Conservation (phyloP, 495 filamentous ascomycete genomes). For the Rusavskia elegans region DNA sequence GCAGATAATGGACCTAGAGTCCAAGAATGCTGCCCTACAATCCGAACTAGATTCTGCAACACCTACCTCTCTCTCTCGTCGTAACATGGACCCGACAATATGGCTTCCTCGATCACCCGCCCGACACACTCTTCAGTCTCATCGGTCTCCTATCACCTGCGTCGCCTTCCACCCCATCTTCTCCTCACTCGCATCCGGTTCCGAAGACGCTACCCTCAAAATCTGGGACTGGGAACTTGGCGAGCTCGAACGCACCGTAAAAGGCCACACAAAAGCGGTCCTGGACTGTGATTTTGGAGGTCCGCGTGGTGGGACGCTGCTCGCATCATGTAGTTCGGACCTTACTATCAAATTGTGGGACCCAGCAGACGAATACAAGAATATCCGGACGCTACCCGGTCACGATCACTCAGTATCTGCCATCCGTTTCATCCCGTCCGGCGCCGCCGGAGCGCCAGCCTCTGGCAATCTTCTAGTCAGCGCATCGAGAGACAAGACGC, state of each 20-base stretch:
- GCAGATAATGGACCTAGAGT: slow-evolving; percentile 91
- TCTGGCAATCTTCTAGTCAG: slow-evolving; percentile 60
- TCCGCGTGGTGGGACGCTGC: slow-evolving; percentile 65
- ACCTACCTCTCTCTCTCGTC: slow-evolving; percentile 61
- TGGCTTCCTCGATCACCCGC: slow-evolving; percentile 78
- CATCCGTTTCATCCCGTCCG: slow-evolving; percentile 77
- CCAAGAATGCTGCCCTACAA: slow-evolving; percentile 52
- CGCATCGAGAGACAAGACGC: slow-evolving; percentile 65
- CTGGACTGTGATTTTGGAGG: slow-evolving; percentile 86
- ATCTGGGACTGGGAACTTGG: slow-evolving; percentile 98
- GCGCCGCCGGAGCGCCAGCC: slow-evolving; percentile 30
- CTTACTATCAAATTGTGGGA: slow-evolving; percentile 96
- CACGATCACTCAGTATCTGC: slow-evolving; percentile 87
- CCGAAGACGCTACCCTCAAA: slow-evolving; percentile 87
- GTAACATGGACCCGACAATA: slow-evolving; percentile 67
- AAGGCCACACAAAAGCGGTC: slow-evolving; percentile 84
- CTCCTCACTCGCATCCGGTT: slow-evolving; percentile 79
- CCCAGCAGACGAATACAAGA: slow-evolving; percentile 85
- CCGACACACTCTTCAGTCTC: slow-evolving; percentile 70
- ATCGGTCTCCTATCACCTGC: slow-evolving; percentile 66
- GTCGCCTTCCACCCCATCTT: slow-evolving; percentile 93
- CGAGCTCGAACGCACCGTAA: slow-evolving; percentile 79
- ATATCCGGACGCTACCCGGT: slow-evolving; percentile 80
- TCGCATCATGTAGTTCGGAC: slow-evolving; percentile 83
- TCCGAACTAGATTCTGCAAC: slow-evolving; percentile 71